Evolutionary conservation across 2,329 filamentous ascomycete species (phyloP).

Genomic region (Pestalotiopsis sp.): DNA sequence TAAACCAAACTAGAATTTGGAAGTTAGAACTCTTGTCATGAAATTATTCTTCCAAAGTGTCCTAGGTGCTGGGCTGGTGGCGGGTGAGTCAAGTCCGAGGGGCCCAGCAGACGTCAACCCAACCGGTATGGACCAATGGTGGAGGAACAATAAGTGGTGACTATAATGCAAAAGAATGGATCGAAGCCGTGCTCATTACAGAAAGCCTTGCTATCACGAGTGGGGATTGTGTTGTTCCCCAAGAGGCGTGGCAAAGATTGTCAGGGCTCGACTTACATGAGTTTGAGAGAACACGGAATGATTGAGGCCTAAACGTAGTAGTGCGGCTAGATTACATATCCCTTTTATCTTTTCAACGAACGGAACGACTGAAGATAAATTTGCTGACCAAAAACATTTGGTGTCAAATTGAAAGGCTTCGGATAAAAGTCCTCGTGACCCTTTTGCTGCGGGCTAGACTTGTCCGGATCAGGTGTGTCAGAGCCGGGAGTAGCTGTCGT

Average conservation of each 20-base stretch:
- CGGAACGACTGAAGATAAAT: too few species aligned
- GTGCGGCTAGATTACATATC: neutral
- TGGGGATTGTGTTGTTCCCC: neutral
- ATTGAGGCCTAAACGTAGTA: neutral
- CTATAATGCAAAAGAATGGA: neutral
- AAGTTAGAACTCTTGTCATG: neutral
- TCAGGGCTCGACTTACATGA: neutral
- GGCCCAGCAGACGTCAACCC: neutral
- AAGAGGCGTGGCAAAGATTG: neutral
- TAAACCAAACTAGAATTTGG: neutral
- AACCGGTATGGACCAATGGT: neutral
- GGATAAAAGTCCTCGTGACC: slow-evolving; percentile 10
- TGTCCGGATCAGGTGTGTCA: slow-evolving; percentile 5
- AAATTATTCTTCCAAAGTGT: neutral
- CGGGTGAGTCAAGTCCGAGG: neutral
- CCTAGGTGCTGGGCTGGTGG: neutral
- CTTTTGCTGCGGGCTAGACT: neutral
- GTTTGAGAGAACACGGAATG: neutral
- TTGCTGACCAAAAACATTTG: neutral
- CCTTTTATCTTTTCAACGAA: neutral
- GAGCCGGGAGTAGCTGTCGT: slow-evolving; percentile 1
- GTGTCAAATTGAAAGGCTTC: neutral
- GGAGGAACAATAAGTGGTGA: neutral
- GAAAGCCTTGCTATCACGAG: neutral
- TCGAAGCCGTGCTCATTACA: neutral